A percentile compares a stretch with the other conserved stretches of the same genome.
Evolutionary conservation across 1,284 basidiomycete species (phyloP).

Genomic region (Pascua sp.): DNA sequence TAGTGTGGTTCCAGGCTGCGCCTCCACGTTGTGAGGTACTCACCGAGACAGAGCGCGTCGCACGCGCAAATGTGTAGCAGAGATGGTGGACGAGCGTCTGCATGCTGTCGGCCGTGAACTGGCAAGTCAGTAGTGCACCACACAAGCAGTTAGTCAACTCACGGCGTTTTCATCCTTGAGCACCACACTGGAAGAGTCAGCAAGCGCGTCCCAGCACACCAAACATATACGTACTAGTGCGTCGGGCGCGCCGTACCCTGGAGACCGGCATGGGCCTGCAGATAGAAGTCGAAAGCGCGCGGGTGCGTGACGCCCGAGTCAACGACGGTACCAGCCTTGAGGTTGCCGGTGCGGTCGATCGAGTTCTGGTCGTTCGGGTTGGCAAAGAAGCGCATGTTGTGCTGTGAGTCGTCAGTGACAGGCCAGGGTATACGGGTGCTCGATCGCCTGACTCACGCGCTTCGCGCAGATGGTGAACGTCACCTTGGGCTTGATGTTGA

Average conservation of each 20-base stretch:
- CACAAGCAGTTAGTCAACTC: no score
- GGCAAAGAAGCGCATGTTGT: constrained; percentile 52
- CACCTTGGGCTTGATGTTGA: constrained; percentile 44
- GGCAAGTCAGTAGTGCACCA: constrained; percentile 26
- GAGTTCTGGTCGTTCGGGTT: constrained; percentile 24
- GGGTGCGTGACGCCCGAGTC: constrained; percentile 50
- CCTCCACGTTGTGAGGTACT: constrained; percentile 3
- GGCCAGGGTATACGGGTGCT: background rate
- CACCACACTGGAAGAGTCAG: constrained; percentile 24
- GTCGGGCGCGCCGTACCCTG: constrained; percentile 50
- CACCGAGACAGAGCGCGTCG: constrained; percentile 48
- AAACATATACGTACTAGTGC: constrained; percentile 39
- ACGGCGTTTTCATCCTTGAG: constrained; percentile 36
- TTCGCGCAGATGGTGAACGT: constrained; percentile 50
- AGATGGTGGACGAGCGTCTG: constrained; percentile 45
- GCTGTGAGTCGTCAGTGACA: constrained; percentile 20
- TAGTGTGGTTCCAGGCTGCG: background rate
- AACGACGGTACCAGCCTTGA: constrained; percentile 47
- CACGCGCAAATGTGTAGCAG: constrained; percentile 49
- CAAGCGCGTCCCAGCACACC: constrained; percentile 5
- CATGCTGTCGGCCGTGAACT: constrained; percentile 42
- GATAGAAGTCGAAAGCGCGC: constrained; percentile 47
- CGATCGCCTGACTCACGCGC: constrained; percentile 19
- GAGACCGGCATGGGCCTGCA: constrained; percentile 46
- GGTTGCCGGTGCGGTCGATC: constrained; percentile 48